Conservation (phyloP, 176 grass and related monocot genomes). For the Carex scoparia region DNA sequence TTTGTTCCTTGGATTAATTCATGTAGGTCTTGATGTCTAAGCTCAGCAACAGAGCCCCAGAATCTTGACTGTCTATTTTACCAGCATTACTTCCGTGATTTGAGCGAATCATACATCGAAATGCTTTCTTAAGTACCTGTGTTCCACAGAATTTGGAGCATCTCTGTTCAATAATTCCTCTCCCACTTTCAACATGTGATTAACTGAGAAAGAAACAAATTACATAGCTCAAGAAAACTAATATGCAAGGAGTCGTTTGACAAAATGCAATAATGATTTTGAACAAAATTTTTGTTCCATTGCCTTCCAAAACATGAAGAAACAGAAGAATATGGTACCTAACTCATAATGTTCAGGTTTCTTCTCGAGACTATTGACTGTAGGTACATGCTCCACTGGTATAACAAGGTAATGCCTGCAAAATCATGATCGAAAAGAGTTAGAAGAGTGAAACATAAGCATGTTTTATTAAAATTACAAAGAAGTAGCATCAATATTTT, state of each 20-base stretch:
- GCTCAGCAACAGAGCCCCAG: neutral
- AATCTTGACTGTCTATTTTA: neutral
- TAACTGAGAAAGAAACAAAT: slow-evolving; percentile 45
- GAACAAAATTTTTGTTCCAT: neutral
- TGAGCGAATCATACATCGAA: neutral
- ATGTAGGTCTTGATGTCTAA: neutral
- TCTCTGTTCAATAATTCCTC: slow-evolving; percentile 61
- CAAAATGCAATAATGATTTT: neutral
- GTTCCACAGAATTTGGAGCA: slow-evolving; percentile 54
- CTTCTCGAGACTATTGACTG: slow-evolving; percentile 51
- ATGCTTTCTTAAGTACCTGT: slow-evolving; percentile 54
- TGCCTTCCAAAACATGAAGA: neutral
- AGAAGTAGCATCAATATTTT: neutral
- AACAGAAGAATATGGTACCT: slow-evolving; percentile 37
- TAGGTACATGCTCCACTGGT: slow-evolving; percentile 76
- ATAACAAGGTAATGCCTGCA: slow-evolving; percentile 93
- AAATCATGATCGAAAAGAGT: neutral
- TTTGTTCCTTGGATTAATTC: neutral
- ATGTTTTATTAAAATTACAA: neutral
- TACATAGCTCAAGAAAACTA: neutral
- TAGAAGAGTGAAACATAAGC: neutral
- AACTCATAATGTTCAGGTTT: slow-evolving; percentile 57
- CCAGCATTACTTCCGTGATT: neutral
- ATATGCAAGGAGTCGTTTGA: neutral
- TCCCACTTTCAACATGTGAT: slow-evolving; percentile 87